Evolutionary conservation across 345 rosid genomes (phyloP).

Genomic region (Boechera retrofracta): DNA sequence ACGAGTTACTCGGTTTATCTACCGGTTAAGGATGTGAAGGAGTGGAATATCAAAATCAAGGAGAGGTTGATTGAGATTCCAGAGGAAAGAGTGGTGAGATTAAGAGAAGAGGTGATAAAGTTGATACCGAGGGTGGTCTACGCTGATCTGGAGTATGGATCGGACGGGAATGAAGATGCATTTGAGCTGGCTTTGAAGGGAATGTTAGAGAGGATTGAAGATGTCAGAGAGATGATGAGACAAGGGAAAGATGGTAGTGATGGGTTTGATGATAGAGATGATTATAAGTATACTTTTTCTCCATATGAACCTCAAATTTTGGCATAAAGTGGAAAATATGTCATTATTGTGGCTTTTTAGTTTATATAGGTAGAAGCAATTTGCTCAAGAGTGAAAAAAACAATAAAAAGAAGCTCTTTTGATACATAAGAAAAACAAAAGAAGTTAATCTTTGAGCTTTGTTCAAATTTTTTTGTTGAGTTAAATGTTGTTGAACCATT

Average conservation of each 20-base stretch:
- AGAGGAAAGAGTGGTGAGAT: constrained; percentile 40
- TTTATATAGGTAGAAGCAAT: constrained; percentile 28
- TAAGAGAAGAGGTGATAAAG: constrained; percentile 68
- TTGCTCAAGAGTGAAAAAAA: constrained; percentile 12
- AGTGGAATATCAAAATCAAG: constrained; percentile 48
- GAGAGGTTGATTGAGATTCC: constrained; percentile 50
- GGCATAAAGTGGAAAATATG: constrained; percentile 17
- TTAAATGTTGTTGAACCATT: too few species aligned
- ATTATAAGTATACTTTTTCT: constrained; percentile 61
- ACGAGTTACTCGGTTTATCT: constrained; percentile 61
- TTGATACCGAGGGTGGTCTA: constrained; percentile 61
- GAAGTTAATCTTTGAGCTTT: too few species aligned
- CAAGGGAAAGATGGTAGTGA: constrained; percentile 62
- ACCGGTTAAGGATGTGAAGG: constrained; percentile 51
- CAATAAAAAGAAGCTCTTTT: neutral
- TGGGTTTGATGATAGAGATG: constrained; percentile 68
- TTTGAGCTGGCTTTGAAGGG: constrained; percentile 66
- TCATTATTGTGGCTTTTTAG: constrained; percentile 16
- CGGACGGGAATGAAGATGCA: constrained; percentile 54
- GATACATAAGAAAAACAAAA: too few species aligned
- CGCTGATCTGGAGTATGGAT: constrained; percentile 52
- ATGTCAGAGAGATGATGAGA: constrained; percentile 52
- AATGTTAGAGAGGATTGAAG: constrained; percentile 59
- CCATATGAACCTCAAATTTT: constrained; percentile 44
- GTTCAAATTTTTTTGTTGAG: too few species aligned